Base-by-base conservation (phyloP, 371 early-diverging fungal species). In the Coemansia sp. region DNA sequence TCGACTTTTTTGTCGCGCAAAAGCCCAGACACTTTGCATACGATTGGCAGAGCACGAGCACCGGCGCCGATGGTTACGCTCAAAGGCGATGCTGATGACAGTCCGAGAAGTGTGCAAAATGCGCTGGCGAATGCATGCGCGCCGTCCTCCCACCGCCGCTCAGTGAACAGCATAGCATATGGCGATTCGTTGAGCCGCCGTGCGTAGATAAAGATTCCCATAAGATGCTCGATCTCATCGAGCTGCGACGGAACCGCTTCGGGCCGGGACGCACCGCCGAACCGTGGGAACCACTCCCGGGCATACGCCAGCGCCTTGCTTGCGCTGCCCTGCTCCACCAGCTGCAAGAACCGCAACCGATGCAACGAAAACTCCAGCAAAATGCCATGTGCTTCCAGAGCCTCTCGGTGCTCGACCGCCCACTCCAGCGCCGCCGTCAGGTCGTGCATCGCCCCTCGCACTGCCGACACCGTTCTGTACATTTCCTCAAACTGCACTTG, bases 11-110 rank as follows among this genome's bases (percentile, higher is more conserved):
- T 88, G 34, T 86, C 88, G 66, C 92, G 89, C 88, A 97, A 88
- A 59, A 97, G 85, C 5, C 84, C 84, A 29, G 90, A 84, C 82
- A 96, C 85, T 72, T 97, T 97, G 78, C 91, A 84, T 45, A 98
- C 93, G 0, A 87, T 86, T 1, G 99, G 97, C 59, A 97, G 82
- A 2, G 98, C 95, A 11, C 86, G 85, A 0, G 92, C 90, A 22
- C 99, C 98, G 1, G 95, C 93, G 16, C 83, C 86, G 5, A 92
- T 86, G 69, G 89, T 85, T 13, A 37, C 69, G 24, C 72, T 81
- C 84, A 90, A 50, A 93, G 87, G 39, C 91, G 99, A 67, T 89
- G 86, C 50, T 86, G 90, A 16, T 84, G 93, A 85, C 64, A 94
- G 84, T 3, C 92, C 90, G 16, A 91, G 82, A 31, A 92, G 79